A percentile compares a stretch with the other conserved stretches of the same genome.
phyloP scores from a whole-genome alignment of 2,329 filamentous ascomycete genomes.

The Septoria petroselini region DNA sequence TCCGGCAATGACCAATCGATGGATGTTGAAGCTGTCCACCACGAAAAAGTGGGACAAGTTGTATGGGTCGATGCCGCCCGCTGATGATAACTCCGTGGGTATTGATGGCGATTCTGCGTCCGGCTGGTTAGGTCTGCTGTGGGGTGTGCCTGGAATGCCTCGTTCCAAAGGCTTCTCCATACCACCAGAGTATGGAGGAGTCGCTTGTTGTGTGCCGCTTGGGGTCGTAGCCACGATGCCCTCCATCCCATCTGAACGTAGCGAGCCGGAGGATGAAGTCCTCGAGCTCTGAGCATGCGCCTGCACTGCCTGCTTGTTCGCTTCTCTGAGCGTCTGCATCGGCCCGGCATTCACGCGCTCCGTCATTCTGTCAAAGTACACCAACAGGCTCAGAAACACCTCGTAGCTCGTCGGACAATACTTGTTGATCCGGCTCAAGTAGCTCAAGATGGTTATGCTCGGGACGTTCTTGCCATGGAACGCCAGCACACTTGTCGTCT shows the following conservation, averaged over 20 bases:
- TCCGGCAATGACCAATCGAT: constrained; percentile 90
- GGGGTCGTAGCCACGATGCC: constrained; percentile 32
- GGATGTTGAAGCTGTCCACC: constrained; percentile 98
- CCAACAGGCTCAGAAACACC: constrained; percentile 88
- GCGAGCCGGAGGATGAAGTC: constrained; percentile 28
- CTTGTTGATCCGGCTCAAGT: constrained; percentile 93
- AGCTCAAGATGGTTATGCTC: constrained; percentile 94
- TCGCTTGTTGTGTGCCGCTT: constrained; percentile 44
- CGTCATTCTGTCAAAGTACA: constrained; percentile 99
- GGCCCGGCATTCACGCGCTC: constrained; percentile 85
- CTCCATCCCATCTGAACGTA: constrained; percentile 33
- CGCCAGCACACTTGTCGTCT: constrained; percentile 75
- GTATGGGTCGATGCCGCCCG: constrained; percentile 43
- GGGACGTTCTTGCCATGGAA: constrained; percentile 99
- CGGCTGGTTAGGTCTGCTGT: constrained; percentile 36
- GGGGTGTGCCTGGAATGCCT: constrained; percentile 39
- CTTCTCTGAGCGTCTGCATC: constrained; percentile 59
- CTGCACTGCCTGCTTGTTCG: constrained; percentile 49
- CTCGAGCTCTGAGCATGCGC: constrained; percentile 19
- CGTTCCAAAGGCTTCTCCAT: constrained; percentile 38
- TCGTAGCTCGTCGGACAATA: constrained; percentile 99
- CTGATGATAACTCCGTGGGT: constrained; percentile 38
- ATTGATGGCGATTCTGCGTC: constrained; percentile 33
- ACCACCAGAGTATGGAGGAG: constrained; percentile 50
- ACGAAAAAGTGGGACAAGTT: constrained; percentile 75